A percentile compares a stretch with the other conserved stretches of the same genome.
phyloP scores from a whole-genome alignment of 306 rosid species.

The Ormosia semicastrata region DNA sequence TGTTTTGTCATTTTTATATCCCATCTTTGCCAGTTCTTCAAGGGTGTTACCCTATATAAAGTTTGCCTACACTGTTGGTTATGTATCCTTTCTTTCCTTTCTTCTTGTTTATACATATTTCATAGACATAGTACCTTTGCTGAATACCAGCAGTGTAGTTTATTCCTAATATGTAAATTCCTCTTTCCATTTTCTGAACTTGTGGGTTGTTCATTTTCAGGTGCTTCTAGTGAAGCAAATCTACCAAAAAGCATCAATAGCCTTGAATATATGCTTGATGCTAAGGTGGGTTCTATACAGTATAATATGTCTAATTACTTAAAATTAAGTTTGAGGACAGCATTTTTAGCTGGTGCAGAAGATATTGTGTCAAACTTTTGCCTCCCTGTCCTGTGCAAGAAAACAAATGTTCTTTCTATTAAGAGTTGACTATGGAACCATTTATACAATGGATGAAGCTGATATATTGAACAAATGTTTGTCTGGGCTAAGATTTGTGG shows the following conservation, averaged over 20 bases:
- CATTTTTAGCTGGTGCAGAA: slow-evolving; percentile 4
- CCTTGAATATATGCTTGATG: slow-evolving; percentile 79
- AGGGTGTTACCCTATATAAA: not conserved
- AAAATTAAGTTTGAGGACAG: not conserved
- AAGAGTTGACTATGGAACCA: not conserved
- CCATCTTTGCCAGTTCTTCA: not conserved
- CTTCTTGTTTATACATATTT: not conserved
- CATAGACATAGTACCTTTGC: not conserved
- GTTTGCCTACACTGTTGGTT: not conserved
- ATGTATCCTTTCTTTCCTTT: not conserved
- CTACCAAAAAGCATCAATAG: slow-evolving; percentile 84
- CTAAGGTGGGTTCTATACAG: slow-evolving; percentile 62
- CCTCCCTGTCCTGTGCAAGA: slow-evolving; percentile 7
- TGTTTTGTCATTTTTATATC: not conserved
- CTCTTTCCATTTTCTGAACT: slow-evolving; percentile 14
- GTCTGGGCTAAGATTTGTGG: not conserved
- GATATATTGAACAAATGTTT: slow-evolving; percentile 7
- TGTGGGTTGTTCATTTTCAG: slow-evolving; percentile 50
- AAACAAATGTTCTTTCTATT: not conserved
- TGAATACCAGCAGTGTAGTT: slow-evolving; percentile 5
- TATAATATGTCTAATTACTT: slow-evolving; percentile 18
- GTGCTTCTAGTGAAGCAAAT: slow-evolving; percentile 58
- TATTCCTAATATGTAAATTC: slow-evolving; percentile 6
- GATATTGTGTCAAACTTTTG: slow-evolving; percentile 4
- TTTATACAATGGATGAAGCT: not conserved